These are phyloP conservation scores for Chenopodium formosanum DNA, from an alignment of 148 eudicot genomes.

Conservation along the genomic window DNA sequence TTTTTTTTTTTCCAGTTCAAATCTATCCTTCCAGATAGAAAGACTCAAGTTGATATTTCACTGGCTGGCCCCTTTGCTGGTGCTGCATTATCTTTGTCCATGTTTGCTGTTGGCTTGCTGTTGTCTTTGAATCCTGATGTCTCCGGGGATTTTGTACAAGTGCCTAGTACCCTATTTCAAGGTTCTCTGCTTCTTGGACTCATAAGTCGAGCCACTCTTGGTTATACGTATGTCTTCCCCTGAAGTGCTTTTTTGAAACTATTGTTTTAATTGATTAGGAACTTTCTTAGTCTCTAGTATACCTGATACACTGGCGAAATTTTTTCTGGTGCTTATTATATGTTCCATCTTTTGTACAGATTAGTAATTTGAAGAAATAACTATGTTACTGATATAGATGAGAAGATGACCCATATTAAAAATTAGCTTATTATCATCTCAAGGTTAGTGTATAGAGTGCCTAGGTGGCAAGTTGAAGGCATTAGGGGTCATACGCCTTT, in stretches of 20 bases:
- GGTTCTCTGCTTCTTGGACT: slow-evolving; percentile 98
- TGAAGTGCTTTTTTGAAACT: slow-evolving; percentile 15
- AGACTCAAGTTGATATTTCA: slow-evolving; percentile 83
- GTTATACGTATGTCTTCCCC: slow-evolving; percentile 73
- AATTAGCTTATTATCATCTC: neutral
- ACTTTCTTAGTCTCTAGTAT: neutral
- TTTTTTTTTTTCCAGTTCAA: slow-evolving; percentile 59
- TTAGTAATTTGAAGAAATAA: neutral
- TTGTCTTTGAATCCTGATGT: slow-evolving; percentile 76
- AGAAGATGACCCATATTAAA: neutral
- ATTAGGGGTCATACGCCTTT: too few relatives aligned
- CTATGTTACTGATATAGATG: neutral
- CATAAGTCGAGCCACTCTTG: slow-evolving; percentile 83
- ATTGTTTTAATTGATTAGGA: neutral
- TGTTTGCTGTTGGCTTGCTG: slow-evolving; percentile 86
- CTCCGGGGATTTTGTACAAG: slow-evolving; percentile 81
- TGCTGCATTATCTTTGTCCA: slow-evolving; percentile 74
- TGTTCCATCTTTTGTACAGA: neutral
- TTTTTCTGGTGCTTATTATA: neutral
- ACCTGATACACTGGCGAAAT: neutral
- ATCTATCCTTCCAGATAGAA: slow-evolving; percentile 91
- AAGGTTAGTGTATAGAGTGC: too few relatives aligned
- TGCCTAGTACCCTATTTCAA: slow-evolving; percentile 87
- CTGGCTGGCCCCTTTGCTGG: slow-evolving; percentile 97
- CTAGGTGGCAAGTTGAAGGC: too few relatives aligned